Conservation (phyloP, 805 yeast genomes). For the Zygoascus ofunaensis region DNA sequence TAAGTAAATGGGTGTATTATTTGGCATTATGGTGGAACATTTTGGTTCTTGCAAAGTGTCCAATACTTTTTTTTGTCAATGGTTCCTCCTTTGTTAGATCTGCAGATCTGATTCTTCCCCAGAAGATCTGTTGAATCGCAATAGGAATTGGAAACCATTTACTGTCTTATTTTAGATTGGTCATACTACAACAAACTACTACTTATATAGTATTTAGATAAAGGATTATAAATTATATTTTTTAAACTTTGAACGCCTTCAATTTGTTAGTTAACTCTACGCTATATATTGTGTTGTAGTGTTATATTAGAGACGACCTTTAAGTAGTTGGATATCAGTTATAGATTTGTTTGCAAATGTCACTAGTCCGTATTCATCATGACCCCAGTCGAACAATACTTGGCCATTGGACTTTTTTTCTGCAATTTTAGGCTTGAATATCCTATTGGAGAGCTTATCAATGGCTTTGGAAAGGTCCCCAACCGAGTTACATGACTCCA, state of each 20-base stretch:
- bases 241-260: no score
- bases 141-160: no score
- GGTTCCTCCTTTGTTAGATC: no score
- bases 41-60: no score
- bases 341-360: not conserved
- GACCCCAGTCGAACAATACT: constrained; percentile 1
- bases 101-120: not conserved
- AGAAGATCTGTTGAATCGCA: no score
- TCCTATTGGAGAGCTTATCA: constrained; percentile 9
- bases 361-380: constrained; percentile 1
- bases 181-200: not conserved
- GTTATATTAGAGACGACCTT: not conserved
- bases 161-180: no score
- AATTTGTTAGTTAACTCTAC: no score
- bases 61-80: not conserved
- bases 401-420: not conserved
- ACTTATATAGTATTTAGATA: not conserved
- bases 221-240: not conserved
- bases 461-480: constrained; percentile 11
- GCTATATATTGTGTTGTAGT: no score
- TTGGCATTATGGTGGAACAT: not conserved
- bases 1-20: not conserved
- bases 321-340: not conserved
- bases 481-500: not conserved
- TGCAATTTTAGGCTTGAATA: constrained; percentile 17